phyloP scores from a whole-genome alignment of 305 asterid species.

The Andrographis paniculata region DNA sequence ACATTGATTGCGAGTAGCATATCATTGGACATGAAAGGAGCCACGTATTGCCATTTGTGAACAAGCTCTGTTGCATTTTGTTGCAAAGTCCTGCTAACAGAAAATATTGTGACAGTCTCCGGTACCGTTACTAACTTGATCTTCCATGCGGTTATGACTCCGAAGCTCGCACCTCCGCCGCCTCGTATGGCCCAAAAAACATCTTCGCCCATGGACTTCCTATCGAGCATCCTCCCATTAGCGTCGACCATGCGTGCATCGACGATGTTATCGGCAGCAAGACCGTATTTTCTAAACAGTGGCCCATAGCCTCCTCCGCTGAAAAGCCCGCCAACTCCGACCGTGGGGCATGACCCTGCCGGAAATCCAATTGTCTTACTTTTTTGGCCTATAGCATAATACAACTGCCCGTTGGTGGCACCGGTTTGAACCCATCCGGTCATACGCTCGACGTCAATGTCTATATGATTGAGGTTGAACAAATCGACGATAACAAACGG shows the following conservation, averaged over 20 bases:
- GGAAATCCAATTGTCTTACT: constrained; percentile 33
- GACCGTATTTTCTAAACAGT: constrained; percentile 26
- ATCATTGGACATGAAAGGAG: constrained; percentile 11
- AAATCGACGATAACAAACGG: constrained; percentile 41
- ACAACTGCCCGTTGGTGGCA: constrained; percentile 37
- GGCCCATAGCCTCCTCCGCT: constrained; percentile 31
- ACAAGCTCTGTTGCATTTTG: constrained; percentile 17
- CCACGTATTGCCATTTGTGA: constrained; percentile 20
- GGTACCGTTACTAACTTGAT: constrained; percentile 22
- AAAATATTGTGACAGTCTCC: constrained; percentile 11
- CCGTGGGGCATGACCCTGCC: constrained; percentile 28
- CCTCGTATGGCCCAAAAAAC: constrained; percentile 39
- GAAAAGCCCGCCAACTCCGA: constrained; percentile 42
- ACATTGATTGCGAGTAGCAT: neutral
- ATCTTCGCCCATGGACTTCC: constrained; percentile 30
- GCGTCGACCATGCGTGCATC: constrained; percentile 25
- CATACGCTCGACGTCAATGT: constrained; percentile 8
- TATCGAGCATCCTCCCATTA: constrained; percentile 22
- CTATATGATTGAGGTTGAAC: constrained; percentile 21
- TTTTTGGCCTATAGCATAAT: constrained; percentile 20
- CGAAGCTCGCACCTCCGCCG: constrained; percentile 30
- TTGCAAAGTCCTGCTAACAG: neutral
- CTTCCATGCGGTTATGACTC: constrained; percentile 27
- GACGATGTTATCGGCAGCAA: constrained; percentile 25
- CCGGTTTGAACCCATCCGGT: constrained; percentile 44